Base-by-base conservation (phyloP, 2,329 filamentous ascomycete species). In the Ceratocystis albifundus region DNA sequence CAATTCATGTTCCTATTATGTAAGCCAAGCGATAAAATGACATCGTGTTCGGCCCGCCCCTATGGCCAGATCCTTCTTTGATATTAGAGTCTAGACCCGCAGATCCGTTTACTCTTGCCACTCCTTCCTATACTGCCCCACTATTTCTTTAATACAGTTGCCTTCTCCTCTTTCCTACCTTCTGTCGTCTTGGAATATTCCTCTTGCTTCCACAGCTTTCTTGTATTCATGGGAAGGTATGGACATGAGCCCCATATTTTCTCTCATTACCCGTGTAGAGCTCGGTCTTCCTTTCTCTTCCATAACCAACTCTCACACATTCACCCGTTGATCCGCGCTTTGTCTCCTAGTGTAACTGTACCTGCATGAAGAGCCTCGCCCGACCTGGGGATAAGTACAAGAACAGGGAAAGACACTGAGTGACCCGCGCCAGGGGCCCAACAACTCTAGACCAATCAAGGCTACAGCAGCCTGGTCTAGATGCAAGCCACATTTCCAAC, bases 211-310 rank as follows among this genome's bases (percentile, higher is more conserved):
- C 25, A 59, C 10, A 41, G 6, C 5, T 2, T 20, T 53, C 48
- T 53, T 22, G 6, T n/a, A 53, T 53, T 22, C 5, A n/a, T 10
- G 10, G 15, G 10, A 41, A 4, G n/a, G n/a, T 1, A 7, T 22
- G 3, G 3, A 3, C n/a, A 25, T 50, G 48, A 22, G 48, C 10
- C 48, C 22, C 22, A 3, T 5, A 2, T 53, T 66, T 64, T 69
- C 70, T 66, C 46, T 68, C 63, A 70, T 12, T 68, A 68, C 70
- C 15, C 25, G 30, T 41, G 36, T 15, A 41, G 36, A 41, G 15
- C 36, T 41, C 36, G 3, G 10, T 5, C 48, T 45, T 46, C 20
- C 7, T 25, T 45, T 25, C 17, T 28, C 44, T 41, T 62, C 17
- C 44, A 62, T 28, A 17, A 3, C 22, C 17, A n/a, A 25, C 25